Evolutionary conservation across 768 basidiomycete species (phyloP).

Genomic region (Porphyrellus cyaneotinctus): DNA sequence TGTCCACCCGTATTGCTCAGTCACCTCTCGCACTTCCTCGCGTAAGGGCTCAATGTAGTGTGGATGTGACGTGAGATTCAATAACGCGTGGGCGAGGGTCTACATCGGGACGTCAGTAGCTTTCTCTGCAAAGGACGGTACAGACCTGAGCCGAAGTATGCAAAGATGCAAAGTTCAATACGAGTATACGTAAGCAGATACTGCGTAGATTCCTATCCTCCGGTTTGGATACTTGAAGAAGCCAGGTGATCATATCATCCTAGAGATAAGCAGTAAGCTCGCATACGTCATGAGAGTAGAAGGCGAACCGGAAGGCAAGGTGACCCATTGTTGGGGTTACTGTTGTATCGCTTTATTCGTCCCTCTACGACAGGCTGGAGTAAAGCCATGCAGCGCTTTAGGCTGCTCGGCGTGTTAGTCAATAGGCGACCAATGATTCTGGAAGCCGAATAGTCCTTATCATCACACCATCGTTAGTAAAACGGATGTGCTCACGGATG

Average conservation of each 20-base stretch:
- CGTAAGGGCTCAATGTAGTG: constrained; percentile 38
- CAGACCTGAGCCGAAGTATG: constrained; percentile 34
- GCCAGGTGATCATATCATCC: constrained; percentile 41
- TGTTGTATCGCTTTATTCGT: constrained; percentile 28
- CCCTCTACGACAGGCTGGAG: constrained; percentile 33
- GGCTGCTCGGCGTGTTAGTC: constrained; percentile 31
- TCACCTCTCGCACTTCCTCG: constrained; percentile 35
- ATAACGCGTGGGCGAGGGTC: constrained; percentile 37
- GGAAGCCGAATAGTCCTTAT: constrained; percentile 13
- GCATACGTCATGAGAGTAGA: constrained; percentile 1
- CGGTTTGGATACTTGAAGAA: constrained; percentile 33
- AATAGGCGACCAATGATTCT: constrained; percentile 33
- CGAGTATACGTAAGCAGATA: constrained; percentile 33
- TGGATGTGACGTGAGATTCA: constrained; percentile 38
- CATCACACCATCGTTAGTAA: constrained; percentile 3
- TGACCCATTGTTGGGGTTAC: constrained; percentile 18
- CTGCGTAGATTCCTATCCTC: constrained; percentile 27
- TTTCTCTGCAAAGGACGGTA: not conserved
- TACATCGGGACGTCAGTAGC: constrained; percentile 13
- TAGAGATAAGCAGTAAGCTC: constrained; percentile 12
- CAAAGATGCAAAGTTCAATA: constrained; percentile 37
- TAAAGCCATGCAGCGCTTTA: constrained; percentile 27
- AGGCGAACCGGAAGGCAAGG: constrained; percentile 32
- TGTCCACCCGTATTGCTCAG: constrained; percentile 31
- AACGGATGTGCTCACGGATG: constrained; percentile 29